Evolutionary conservation across 345 rosid species (phyloP).

Genomic region (Gossypium raimondii): DNA sequence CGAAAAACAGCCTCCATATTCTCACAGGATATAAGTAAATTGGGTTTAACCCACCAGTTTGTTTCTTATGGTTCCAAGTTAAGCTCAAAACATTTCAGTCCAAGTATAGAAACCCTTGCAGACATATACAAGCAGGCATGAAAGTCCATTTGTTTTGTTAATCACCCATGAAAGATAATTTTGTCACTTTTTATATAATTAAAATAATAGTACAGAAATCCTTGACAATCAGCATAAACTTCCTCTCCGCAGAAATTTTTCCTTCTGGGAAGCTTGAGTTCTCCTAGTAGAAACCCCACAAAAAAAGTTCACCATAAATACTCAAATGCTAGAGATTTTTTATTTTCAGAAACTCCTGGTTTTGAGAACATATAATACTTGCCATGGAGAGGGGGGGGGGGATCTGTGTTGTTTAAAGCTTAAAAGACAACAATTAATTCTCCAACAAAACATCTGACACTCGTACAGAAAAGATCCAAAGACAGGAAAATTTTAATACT

Average conservation of each 20-base stretch:
- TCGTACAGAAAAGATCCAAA: slow-evolving; percentile 24
- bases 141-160: slow-evolving; percentile 19
- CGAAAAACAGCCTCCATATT: background rate
- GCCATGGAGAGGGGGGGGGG: background rate
- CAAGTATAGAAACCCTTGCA: slow-evolving; percentile 8
- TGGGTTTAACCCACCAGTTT: background rate
- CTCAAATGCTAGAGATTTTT: background rate
- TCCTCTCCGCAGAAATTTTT: slow-evolving; percentile 12
- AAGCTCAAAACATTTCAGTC: slow-evolving; percentile 13
- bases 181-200: background rate
- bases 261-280: background rate
- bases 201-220: background rate
- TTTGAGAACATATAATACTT: background rate
- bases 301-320: background rate
- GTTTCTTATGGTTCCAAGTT: slow-evolving; percentile 14
- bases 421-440: background rate
- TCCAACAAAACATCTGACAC: slow-evolving; percentile 27
- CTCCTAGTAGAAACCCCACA: background rate
- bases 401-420: background rate
- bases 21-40: slow-evolving; percentile 12
- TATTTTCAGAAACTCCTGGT: background rate
- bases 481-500: slow-evolving; percentile 20
- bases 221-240: slow-evolving; percentile 9
- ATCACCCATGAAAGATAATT: slow-evolving; percentile 5
- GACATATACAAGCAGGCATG: slow-evolving; percentile 24